These are phyloP conservation scores for Lyophyllum semitale DNA, from an alignment of 768 basidiomycete species.

Conservation along the genomic window DNA sequence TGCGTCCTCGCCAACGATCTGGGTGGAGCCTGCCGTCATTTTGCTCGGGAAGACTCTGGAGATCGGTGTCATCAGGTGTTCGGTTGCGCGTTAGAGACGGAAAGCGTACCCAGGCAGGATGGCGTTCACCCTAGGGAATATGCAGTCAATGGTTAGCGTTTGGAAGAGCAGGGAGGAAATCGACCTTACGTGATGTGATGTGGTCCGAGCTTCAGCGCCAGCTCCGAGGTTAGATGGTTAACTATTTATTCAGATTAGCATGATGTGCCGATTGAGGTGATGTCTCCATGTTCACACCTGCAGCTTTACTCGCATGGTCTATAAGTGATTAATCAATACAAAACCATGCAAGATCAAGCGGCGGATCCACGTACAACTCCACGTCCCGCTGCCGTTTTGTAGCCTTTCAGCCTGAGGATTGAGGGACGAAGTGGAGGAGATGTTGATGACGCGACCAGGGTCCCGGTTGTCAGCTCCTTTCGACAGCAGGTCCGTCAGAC, in stretches of 20 bases:
- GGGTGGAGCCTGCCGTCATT: conserved; percentile 79
- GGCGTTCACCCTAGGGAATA: conserved; percentile 68
- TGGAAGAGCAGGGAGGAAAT: not conserved
- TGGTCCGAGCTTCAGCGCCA: conserved; percentile 66
- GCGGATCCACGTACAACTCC: conserved; percentile 70
- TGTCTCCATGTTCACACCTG: conserved; percentile 41
- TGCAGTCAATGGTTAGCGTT: conserved; percentile 4
- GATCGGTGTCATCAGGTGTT: not conserved
- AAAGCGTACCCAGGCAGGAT: conserved; percentile 72
- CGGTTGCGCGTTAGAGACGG: not conserved
- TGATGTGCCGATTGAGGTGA: not conserved
- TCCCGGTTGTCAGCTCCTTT: conserved; percentile 64
- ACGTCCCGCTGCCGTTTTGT: conserved; percentile 65
- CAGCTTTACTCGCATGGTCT: conserved; percentile 88
- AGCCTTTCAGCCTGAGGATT: conserved; percentile 50
- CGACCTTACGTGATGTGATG: conserved; percentile 66
- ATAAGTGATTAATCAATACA: conserved; percentile 1
- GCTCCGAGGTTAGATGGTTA: conserved; percentile 75
- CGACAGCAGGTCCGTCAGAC: conserved; percentile 59
- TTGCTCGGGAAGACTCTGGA: conserved; percentile 75
- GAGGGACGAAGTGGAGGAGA: conserved; percentile 71
- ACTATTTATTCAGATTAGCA: conserved; percentile 33
- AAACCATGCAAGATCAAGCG: not conserved
- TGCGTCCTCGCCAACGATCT: conserved; percentile 50
- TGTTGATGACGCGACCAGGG: conserved; percentile 80